Evolutionary conservation across 2,329 filamentous ascomycete species (phyloP).

Genomic region (Neoarthrinium moseri): DNA sequence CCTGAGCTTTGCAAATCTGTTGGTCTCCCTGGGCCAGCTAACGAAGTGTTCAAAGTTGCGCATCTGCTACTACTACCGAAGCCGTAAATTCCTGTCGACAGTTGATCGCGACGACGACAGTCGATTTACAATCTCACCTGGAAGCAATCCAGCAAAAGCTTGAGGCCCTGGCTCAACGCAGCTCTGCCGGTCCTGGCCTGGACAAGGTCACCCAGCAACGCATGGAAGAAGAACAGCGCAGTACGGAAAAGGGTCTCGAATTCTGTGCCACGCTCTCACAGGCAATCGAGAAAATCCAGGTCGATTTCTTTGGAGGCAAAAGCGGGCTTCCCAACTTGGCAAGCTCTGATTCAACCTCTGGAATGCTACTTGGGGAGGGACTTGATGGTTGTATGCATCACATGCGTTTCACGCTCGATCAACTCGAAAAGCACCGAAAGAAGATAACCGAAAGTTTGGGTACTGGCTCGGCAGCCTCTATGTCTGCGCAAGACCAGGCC

Average conservation of each 20-base stretch:
- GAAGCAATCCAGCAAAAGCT: neutral
- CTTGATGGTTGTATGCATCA: constrained; percentile 3
- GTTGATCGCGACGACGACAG: neutral
- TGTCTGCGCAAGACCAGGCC: constrained; percentile 2
- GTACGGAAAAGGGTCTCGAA: constrained; percentile 5
- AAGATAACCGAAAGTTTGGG: neutral
- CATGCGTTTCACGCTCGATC: constrained; percentile 5
- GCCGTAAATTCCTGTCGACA: neutral
- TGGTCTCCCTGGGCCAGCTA: neutral
- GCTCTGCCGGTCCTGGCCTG: neutral
- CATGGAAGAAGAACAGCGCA: neutral
- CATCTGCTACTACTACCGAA: constrained; percentile 1
- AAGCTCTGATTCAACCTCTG: neutral
- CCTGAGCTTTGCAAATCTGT: constrained; percentile 3
- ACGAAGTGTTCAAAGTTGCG: neutral
- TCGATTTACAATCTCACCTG: constrained; percentile 1
- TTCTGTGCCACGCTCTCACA: constrained; percentile 4
- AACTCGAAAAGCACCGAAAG: constrained; percentile 1
- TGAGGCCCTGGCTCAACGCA: neutral
- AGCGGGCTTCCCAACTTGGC: too few relatives aligned
- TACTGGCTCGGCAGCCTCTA: neutral
- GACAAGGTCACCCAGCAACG: neutral
- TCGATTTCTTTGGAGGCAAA: constrained; percentile 3
- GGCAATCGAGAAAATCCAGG: constrained; percentile 3
- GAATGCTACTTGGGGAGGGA: constrained; percentile 2